Conservation (phyloP, 2,329 filamentous ascomycete species). For the Aulographum hederae region DNA sequence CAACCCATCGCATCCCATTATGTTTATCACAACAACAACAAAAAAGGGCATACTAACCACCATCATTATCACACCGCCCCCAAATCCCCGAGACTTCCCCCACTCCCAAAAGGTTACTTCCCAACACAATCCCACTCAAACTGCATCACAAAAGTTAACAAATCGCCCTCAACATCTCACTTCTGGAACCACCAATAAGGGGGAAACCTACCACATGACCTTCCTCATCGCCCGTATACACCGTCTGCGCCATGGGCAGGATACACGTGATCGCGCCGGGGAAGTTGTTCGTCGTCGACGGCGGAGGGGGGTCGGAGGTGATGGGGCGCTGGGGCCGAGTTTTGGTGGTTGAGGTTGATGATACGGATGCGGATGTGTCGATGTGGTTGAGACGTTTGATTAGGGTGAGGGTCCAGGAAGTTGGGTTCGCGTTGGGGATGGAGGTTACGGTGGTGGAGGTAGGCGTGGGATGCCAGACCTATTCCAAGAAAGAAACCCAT, state of each 20-base stretch:
- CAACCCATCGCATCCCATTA: too few relatives aligned
- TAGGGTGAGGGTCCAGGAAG: constrained; percentile 54
- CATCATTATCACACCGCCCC: too few relatives aligned
- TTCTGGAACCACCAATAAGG: not conserved
- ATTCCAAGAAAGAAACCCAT: constrained; percentile 31
- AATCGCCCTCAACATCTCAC: not conserved
- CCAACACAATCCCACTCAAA: constrained; percentile 18
- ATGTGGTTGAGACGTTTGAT: constrained; percentile 71
- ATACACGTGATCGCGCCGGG: constrained; percentile 67
- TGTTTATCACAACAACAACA: too few relatives aligned
- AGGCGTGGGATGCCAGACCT: constrained; percentile 31
- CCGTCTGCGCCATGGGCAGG: constrained; percentile 58
- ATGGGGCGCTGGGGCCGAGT: too few relatives aligned
- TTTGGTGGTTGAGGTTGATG: too few relatives aligned
- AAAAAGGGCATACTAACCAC: too few relatives aligned
- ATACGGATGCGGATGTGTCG: too few relatives aligned
- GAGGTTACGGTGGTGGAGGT: too few relatives aligned
- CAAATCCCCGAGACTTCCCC: too few relatives aligned
- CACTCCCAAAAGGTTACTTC: too few relatives aligned
- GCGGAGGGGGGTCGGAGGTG: constrained; percentile 15
- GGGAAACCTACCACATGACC: constrained; percentile 59
- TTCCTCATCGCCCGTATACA: constrained; percentile 90
- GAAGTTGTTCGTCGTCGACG: constrained; percentile 37
- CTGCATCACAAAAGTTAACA: not conserved
- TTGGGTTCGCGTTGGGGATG: not conserved